A percentile compares a stretch with the other conserved stretches of the same genome.
Evolutionary conservation across 768 basidiomycete genomes (phyloP).

Genomic region (Lentinula guzmanii): DNA sequence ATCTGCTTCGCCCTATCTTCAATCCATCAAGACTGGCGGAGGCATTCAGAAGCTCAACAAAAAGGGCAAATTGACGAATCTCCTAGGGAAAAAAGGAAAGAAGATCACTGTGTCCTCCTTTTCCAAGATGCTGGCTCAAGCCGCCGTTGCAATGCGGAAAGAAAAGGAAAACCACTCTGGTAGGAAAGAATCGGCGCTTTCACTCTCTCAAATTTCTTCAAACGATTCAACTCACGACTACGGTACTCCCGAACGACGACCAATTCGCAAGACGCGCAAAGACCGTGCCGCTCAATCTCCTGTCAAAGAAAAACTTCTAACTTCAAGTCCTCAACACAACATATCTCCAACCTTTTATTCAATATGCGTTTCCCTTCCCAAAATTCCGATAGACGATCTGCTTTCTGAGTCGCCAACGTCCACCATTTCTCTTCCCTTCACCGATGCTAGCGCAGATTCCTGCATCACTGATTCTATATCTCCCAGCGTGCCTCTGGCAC

Average conservation of each 20-base stretch:
- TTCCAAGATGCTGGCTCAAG: neutral
- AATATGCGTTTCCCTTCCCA: neutral
- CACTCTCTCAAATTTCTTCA: neutral
- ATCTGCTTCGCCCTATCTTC: constrained; percentile 39
- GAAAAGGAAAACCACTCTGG: neutral
- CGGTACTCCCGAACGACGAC: constrained; percentile 3
- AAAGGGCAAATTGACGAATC: neutral
- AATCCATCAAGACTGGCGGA: constrained; percentile 30
- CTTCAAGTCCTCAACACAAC: neutral
- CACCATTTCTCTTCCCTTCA: neutral
- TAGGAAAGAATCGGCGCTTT: neutral
- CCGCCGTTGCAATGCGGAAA: neutral
- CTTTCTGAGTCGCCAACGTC: neutral
- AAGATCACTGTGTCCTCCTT: constrained; percentile 1
- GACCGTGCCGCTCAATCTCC: neutral
- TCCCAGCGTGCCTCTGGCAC: neutral
- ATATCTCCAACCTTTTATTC: neutral
- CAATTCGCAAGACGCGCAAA: constrained; percentile 2
- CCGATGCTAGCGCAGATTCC: neutral
- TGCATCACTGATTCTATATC: neutral
- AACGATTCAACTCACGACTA: constrained; percentile 4
- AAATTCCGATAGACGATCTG: neutral
- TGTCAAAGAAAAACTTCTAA: neutral
- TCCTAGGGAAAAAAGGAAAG: neutral
- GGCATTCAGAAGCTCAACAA: neutral